Evolutionary conservation across 257 asterid genomes (phyloP), one percentile per base, ranked within the genome.

Genomic region (Solanum chilense): DNA sequence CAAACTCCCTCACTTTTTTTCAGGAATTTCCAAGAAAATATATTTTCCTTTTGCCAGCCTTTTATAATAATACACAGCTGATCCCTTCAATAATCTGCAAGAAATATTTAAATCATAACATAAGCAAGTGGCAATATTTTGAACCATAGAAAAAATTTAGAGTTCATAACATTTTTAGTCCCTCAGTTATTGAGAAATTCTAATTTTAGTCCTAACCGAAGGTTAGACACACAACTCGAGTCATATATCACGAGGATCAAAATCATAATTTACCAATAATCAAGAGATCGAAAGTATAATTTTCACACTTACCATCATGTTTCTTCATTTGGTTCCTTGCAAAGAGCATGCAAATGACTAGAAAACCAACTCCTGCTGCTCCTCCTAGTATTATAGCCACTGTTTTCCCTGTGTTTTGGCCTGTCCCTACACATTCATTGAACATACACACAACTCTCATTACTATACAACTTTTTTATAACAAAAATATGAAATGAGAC

Each of bases 381-480:
- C 99, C 99, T 93, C 99, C 99, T 80, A 96, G 75, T 90, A 97
- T 96, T 66, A 97, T 96, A 69, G 99, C 99, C 92, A 96, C 98
- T 0, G 99, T 97, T 86, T 96, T 97, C 66, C 98, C 99, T 60
- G 96, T 92, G 88, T 88, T 93, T 86, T 95, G 93, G 88, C 96
- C 97, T 90, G 98, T 80, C 81, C 99, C 98, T 93, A 89, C 81
- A 89, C 77, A 92, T 90, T 44, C 86, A 86, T 89, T 90, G 85
- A 86, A 60, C 80, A 87, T 89, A 66, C 80, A 86, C 90, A 87
- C 45, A 42, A 84, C 84, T 90, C 88, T 86, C 89, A 89, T 91
- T 89, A 90, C 87, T 85, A 77, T 18, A 52, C 62, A 52, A 18
- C 62, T 52, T 52, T 6, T 56, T 56, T 18, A 56, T 56, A 56